phyloP scores from a whole-genome alignment of 2,329 filamentous ascomycete genomes.

The Mollisiaceae sp. region DNA sequence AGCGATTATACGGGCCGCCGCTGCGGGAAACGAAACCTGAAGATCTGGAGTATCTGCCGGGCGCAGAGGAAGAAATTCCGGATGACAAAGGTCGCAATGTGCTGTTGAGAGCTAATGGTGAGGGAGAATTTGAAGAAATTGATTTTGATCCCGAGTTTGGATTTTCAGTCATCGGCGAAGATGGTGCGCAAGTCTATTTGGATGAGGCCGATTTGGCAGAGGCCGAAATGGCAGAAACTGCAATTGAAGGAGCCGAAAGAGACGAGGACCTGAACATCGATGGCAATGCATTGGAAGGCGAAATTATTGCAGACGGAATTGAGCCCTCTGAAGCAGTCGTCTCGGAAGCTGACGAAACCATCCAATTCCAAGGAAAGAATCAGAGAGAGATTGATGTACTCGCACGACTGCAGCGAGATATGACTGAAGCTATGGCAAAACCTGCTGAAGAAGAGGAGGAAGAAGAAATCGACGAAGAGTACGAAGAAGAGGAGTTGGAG shows the following conservation, averaged over 20 bases:
- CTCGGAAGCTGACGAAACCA: constrained; percentile 12
- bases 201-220: background rate
- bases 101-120: constrained; percentile 59
- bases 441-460: constrained; percentile 37
- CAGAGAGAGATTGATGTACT: constrained; percentile 43
- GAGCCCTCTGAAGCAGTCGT: constrained; percentile 6
- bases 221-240: background rate
- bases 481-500: constrained; percentile 37
- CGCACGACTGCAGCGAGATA: constrained; percentile 39
- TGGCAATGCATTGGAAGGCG: background rate
- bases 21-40: constrained; percentile 64
- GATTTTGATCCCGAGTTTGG: constrained; percentile 43
- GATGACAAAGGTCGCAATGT: constrained; percentile 50
- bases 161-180: constrained; percentile 41
- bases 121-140: constrained; percentile 67
- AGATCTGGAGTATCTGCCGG: constrained; percentile 54
- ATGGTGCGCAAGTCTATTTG: background rate
- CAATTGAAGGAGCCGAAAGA: background rate
- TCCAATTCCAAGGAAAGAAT: constrained; percentile 37
- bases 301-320: constrained; percentile 9
- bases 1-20: constrained; percentile 80
- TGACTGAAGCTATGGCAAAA: constrained; percentile 38
- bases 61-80: constrained; percentile 50
- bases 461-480: constrained; percentile 35
- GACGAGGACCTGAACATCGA: background rate